Evolutionary conservation across 129 eudicot species (phyloP).

Genomic region (Arctium minus): DNA sequence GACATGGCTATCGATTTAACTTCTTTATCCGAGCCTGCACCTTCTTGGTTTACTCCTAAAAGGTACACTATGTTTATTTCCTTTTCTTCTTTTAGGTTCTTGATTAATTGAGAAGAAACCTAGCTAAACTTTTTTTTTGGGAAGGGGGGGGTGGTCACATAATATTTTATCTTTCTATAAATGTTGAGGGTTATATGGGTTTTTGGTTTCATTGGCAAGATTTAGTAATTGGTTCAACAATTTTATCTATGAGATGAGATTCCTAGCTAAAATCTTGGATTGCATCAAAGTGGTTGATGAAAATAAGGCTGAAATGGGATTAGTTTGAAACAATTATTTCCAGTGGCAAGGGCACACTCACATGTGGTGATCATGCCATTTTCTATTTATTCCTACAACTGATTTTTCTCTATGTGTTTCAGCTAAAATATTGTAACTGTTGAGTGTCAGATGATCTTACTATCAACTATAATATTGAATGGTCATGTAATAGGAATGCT

Average conservation of each 20-base stretch:
- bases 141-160: no score
- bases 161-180: no score
- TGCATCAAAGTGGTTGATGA: neutral
- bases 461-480: neutral
- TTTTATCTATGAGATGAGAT: neutral
- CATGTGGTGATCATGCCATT: neutral
- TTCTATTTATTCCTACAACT: neutral
- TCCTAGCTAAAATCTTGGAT: neutral
- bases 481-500: neutral
- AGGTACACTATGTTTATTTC: slow-evolving; percentile 35
- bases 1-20: slow-evolving; percentile 34
- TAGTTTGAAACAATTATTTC: neutral
- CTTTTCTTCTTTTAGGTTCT: neutral
- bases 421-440: neutral
- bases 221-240: neutral
- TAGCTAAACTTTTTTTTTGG: neutral
- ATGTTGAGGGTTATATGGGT: neutral
- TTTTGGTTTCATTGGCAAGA: neutral
- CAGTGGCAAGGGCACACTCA: neutral
- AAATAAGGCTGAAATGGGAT: neutral
- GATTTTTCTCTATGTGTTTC: neutral
- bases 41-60: slow-evolving; percentile 95
- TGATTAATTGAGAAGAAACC: slow-evolving; percentile 1
- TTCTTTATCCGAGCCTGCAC: slow-evolving; percentile 38
- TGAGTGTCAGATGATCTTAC: neutral